Evolutionary conservation across 495 filamentous ascomycete species (phyloP).

Genomic region (Daldinia childiae): DNA sequence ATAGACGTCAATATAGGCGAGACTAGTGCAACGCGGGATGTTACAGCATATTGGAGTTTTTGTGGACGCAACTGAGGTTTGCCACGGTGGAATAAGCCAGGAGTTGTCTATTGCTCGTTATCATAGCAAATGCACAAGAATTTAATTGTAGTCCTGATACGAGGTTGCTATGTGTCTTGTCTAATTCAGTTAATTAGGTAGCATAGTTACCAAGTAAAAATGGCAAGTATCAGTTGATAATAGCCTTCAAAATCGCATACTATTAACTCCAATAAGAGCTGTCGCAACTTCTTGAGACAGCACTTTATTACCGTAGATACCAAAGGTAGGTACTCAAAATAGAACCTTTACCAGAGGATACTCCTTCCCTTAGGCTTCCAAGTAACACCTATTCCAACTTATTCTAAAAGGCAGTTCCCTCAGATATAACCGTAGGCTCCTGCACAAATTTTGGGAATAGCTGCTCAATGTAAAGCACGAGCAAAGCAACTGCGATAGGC

Average conservation of each 20-base stretch:
- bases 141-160: not conserved
- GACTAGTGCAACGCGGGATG: not conserved
- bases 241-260: not conserved
- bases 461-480: not conserved
- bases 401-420: not conserved
- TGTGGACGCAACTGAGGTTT: not conserved
- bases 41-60: not conserved
- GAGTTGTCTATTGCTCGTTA: not conserved
- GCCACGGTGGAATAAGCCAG: not conserved
- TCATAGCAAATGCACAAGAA: not conserved
- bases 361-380: not conserved
- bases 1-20: not conserved
- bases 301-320: not conserved
- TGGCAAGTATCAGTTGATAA: not conserved
- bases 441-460: not conserved
- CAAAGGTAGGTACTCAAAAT: no score
- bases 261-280: not conserved
- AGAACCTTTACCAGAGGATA: not conserved
- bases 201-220: not conserved
- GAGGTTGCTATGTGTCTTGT: not conserved
- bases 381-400: not conserved
- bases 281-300: not conserved
- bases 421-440: not conserved
- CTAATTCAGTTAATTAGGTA: not conserved
- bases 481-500: not conserved